Percentiles rank a stretch among this genome's conserved stretches.
Evolutionary conservation across 257 asterid genomes (phyloP).

Genomic region (Penstemon davidsonii): DNA sequence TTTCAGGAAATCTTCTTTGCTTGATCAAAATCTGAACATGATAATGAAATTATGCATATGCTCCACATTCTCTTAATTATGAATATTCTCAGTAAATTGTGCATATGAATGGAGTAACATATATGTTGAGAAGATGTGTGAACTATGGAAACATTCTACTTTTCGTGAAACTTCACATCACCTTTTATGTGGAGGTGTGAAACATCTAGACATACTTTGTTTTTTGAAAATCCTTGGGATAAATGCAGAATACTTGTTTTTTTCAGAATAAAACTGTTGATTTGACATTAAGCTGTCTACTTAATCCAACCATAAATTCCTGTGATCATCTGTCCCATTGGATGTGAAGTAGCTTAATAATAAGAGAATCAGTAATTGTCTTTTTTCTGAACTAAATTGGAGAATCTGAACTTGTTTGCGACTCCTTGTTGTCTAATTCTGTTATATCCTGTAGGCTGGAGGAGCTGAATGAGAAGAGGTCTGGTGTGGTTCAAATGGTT

Average conservation of each 20-base stretch:
- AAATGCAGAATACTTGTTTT: neutral
- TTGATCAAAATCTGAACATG: neutral
- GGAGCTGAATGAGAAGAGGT: constrained; percentile 75
- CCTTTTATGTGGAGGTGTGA: neutral
- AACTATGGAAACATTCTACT: neutral
- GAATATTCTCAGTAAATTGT: neutral
- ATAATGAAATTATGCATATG: neutral
- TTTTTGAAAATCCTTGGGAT: neutral
- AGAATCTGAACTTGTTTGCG: constrained; percentile 9
- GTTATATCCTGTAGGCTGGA: constrained; percentile 55
- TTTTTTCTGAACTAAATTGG: neutral
- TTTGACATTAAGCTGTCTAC: neutral
- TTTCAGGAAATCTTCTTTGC: neutral
- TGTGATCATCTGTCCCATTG: neutral
- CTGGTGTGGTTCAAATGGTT: constrained; percentile 96
- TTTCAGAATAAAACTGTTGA: neutral
- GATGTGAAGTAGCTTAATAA: neutral
- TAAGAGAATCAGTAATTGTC: neutral
- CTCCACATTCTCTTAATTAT: neutral
- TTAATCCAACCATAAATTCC: neutral
- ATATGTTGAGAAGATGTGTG: neutral
- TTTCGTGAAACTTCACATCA: neutral
- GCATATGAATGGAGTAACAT: neutral
- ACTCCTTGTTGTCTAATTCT: neutral
- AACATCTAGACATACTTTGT: neutral